Conservation (phyloP, 1,284 basidiomycete genomes). For the Ustilago curta region DNA sequence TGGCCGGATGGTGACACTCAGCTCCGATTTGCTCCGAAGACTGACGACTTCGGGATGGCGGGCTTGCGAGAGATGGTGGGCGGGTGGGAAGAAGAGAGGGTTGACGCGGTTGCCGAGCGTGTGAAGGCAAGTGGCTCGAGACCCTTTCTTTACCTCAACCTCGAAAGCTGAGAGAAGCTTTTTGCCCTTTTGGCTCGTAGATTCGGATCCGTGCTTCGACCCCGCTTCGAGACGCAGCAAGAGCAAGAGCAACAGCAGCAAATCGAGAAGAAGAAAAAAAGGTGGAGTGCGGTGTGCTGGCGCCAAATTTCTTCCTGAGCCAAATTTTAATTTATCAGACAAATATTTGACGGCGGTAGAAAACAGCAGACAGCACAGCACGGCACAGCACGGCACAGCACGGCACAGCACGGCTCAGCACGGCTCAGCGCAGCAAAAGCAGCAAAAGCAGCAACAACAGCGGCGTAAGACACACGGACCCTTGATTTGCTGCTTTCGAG, state of each 20-base stretch:
- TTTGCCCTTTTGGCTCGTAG: background rate
- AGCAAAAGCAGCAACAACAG: background rate
- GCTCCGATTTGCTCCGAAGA: background rate
- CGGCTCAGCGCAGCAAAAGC: background rate
- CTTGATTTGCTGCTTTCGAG: constrained; percentile 8
- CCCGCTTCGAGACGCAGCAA: background rate
- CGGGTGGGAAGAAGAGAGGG: background rate
- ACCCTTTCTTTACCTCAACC: background rate
- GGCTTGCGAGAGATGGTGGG: background rate
- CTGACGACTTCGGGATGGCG: background rate
- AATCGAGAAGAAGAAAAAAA: constrained; percentile 2
- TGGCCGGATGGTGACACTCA: constrained; percentile 5
- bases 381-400: background rate
- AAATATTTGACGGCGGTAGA: constrained; percentile 8
- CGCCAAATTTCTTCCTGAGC: background rate
- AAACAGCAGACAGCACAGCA: constrained; percentile 1
- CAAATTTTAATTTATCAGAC: constrained; percentile 5
- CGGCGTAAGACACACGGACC: constrained; percentile 11
- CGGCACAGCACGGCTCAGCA: background rate
- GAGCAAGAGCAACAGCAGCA: background rate
- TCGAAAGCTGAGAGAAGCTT: constrained; percentile 1
- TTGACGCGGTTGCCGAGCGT: background rate
- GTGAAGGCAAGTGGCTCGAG: constrained; percentile 3
- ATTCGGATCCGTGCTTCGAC: constrained; percentile 14
- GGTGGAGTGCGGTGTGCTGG: constrained; percentile 13